These are phyloP conservation scores for Sclerotinia borealis DNA, from an alignment of 2,329 filamentous ascomycete genomes.

Conservation along the genomic window DNA sequence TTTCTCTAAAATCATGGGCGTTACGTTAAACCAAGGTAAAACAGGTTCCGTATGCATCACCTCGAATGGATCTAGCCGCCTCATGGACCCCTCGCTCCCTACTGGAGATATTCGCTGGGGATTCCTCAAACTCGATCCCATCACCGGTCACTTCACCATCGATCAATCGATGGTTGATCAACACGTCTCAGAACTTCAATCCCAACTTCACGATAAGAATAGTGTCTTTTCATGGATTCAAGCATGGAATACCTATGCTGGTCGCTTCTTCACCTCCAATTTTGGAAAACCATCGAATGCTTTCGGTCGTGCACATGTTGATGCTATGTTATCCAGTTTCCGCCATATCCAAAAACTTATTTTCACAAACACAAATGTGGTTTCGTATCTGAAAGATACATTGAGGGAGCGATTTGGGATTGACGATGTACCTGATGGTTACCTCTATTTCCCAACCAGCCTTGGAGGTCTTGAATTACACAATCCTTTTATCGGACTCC, in stretches of 20 bases:
- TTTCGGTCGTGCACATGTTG: slow-evolving; percentile 49
- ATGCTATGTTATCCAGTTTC: slow-evolving; percentile 47
- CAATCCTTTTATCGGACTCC: slow-evolving; percentile 37
- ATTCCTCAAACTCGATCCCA: slow-evolving; percentile 47
- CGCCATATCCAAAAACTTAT: slow-evolving; percentile 45
- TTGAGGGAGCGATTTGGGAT: slow-evolving; percentile 45
- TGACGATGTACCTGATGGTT: slow-evolving; percentile 36
- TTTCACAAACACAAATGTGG: slow-evolving; percentile 41
- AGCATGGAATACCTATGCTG: slow-evolving; percentile 54
- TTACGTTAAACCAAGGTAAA: slow-evolving; percentile 52
- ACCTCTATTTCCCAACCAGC: slow-evolving; percentile 37
- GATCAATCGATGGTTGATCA: slow-evolving; percentile 48
- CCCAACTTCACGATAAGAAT: slow-evolving; percentile 45
- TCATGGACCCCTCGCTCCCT: slow-evolving; percentile 37
- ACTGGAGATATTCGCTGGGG: slow-evolving; percentile 52
- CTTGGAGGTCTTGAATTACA: slow-evolving; percentile 38
- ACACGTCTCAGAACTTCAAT: slow-evolving; percentile 50
- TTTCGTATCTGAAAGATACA: slow-evolving; percentile 41
- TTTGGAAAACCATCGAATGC: slow-evolving; percentile 50
- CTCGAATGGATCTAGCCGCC: neutral
- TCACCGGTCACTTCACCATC: slow-evolving; percentile 46
- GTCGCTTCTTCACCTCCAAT: slow-evolving; percentile 51
- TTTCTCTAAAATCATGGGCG: slow-evolving; percentile 50
- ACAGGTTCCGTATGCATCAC: slow-evolving; percentile 45
- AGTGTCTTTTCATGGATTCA: slow-evolving; percentile 53